Conservation (phyloP, 495 filamentous ascomycete species). For the Thermochaetoides thermophila region DNA sequence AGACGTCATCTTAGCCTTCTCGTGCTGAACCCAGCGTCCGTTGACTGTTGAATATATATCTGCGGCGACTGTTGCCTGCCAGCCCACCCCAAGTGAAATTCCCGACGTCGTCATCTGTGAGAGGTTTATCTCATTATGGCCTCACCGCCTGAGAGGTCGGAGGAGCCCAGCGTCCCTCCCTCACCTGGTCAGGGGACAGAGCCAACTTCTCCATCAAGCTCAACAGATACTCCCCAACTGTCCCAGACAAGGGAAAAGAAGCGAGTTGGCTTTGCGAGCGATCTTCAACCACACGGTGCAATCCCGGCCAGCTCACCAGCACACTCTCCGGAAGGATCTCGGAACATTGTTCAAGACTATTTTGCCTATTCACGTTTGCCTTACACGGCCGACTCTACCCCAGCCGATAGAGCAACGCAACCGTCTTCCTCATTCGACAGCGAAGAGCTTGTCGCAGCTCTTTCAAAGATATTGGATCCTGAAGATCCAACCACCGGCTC, state of each 20-base stretch:
- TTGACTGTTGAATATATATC: too few relatives aligned
- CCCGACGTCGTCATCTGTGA: too few relatives aligned
- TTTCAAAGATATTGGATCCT: conserved; percentile 12
- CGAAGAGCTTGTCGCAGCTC: conserved; percentile 12
- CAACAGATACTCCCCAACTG: too few relatives aligned
- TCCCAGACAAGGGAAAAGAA: conserved; percentile 20
- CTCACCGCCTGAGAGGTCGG: conserved; percentile 4
- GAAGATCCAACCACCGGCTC: conserved; percentile 6
- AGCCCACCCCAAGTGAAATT: too few relatives aligned
- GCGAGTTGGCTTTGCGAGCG: conserved; percentile 16
- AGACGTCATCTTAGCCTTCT: too few relatives aligned
- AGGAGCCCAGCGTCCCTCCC: conserved; percentile 1
- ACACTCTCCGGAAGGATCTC: conserved; percentile 5
- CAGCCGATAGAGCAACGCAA: too few relatives aligned
- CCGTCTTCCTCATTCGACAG: conserved; percentile 16
- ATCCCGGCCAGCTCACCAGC: conserved; percentile 3
- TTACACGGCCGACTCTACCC: conserved; percentile 5
- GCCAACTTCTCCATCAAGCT: too few relatives aligned
- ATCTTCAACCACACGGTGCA: conserved; percentile 1
- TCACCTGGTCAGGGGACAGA: too few relatives aligned
- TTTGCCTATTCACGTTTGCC: conserved; percentile 11
- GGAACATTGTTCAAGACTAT: conserved; percentile 8
- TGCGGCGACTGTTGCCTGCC: too few relatives aligned
- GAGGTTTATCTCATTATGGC: too few relatives aligned
- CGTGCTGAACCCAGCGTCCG: too few relatives aligned